These are phyloP conservation scores for Starmerella etchellsii DNA, from an alignment of 805 yeast genomes.

Conservation along the genomic window DNA sequence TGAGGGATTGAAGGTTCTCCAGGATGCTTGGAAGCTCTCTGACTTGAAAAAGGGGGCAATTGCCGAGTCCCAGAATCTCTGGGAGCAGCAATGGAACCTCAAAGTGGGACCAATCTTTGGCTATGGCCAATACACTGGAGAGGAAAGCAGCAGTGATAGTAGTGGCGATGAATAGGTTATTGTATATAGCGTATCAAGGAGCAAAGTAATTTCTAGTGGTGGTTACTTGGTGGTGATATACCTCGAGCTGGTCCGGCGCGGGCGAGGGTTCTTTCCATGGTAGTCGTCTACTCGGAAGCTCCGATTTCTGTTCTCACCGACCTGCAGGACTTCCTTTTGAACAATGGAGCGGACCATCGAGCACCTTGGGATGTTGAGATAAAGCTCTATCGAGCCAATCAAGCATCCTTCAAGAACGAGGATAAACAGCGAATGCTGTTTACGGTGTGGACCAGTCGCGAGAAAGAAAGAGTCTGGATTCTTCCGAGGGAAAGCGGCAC, in stretches of 20 bases:
- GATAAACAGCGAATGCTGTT: constrained; percentile 19
- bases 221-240: not conserved
- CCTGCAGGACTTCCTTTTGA: constrained; percentile 58
- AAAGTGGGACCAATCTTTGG: constrained; percentile 35
- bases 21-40: constrained; percentile 25
- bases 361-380: constrained; percentile 62
- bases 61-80: constrained; percentile 50
- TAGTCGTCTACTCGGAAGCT: constrained; percentile 14
- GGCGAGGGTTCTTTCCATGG: no score
- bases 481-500: constrained; percentile 28
- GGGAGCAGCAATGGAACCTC: constrained; percentile 66
- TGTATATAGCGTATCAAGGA: not conserved
- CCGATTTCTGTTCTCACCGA: constrained; percentile 40
- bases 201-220: not conserved
- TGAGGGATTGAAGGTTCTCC: constrained; percentile 30
- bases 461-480: constrained; percentile 24
- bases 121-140: constrained; percentile 25
- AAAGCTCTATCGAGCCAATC: constrained; percentile 53
- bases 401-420: constrained; percentile 28
- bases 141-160: constrained; percentile 18
- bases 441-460: constrained; percentile 24
- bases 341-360: constrained; percentile 46
- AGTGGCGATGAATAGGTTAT: constrained; percentile 7
- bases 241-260: no score
- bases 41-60: constrained; percentile 56